Percentiles rank a stretch among this genome's conserved stretches.
phyloP scores from a whole-genome alignment of 345 rosid genomes.

The Heritiera fomes region DNA sequence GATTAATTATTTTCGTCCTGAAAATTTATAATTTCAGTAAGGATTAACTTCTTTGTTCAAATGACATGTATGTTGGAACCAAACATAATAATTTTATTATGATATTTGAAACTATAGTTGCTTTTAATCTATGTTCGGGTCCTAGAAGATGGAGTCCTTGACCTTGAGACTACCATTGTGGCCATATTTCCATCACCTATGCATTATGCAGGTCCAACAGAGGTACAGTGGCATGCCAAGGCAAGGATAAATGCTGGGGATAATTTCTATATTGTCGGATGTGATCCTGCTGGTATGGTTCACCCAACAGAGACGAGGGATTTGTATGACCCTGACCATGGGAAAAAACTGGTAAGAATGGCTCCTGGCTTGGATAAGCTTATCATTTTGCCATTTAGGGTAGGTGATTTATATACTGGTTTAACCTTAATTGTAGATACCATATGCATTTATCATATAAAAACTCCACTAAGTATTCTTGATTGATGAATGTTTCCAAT shows the following conservation, averaged over 20 bases:
- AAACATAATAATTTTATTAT: not conserved
- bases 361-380: slow-evolving; percentile 97
- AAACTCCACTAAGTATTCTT: not conserved
- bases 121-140: slow-evolving; percentile 44
- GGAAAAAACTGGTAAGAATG: slow-evolving; percentile 94
- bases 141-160: slow-evolving; percentile 88
- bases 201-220: slow-evolving; percentile 99
- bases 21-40: not conserved
- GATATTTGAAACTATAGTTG: not conserved
- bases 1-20: not conserved
- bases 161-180: slow-evolving; percentile 86
- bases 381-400: slow-evolving; percentile 93
- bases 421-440: not conserved
- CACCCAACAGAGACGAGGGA: slow-evolving; percentile 96
- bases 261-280: slow-evolving; percentile 94
- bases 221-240: slow-evolving; percentile 99
- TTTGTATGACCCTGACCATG: slow-evolving; percentile 93
- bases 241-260: slow-evolving; percentile 96
- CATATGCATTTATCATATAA: slow-evolving; percentile 2
- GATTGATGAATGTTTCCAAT: not conserved
- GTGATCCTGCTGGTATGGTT: slow-evolving; percentile 99
- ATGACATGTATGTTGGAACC: not conserved
- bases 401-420: slow-evolving; percentile 27
- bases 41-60: not conserved
- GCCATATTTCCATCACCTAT: slow-evolving; percentile 97